Percentiles rank a stretch among this genome's conserved stretches.
phyloP scores from a whole-genome alignment of 2,329 filamentous ascomycete species.

The Emericellopsis atlantica region DNA sequence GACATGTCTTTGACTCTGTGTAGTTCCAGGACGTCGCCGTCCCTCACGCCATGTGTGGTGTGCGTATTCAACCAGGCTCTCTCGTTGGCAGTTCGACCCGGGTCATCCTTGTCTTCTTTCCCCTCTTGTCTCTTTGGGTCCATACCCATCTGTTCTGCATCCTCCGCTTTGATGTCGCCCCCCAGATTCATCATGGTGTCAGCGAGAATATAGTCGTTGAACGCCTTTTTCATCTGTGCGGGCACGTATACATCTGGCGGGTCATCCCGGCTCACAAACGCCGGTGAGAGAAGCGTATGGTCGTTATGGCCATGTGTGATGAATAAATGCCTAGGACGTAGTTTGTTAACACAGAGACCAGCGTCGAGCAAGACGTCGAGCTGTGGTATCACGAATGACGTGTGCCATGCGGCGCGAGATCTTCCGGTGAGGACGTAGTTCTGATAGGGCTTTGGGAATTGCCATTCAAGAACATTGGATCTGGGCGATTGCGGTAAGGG shows the following conservation, averaged over 20 bases:
- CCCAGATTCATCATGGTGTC: constrained; percentile 28
- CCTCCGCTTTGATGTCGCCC: constrained; percentile 17
- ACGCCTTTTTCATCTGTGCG: constrained; percentile 20
- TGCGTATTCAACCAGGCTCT: constrained; percentile 22
- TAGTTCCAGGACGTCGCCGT: constrained; percentile 22
- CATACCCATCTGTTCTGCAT: constrained; percentile 7
- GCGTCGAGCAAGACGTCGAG: constrained; percentile 36
- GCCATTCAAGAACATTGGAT: constrained; percentile 31
- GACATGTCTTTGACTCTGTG: constrained; percentile 20
- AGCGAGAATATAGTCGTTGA: constrained; percentile 26
- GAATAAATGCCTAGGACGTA: constrained; percentile 34
- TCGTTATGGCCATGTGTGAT: constrained; percentile 36
- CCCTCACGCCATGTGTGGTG: constrained; percentile 20
- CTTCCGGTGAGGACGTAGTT: constrained; percentile 29
- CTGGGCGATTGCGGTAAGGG: constrained; percentile 28
- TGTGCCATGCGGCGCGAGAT: constrained; percentile 37
- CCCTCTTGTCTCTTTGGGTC: background rate
- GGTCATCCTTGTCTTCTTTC: background rate
- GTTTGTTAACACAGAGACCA: constrained; percentile 29
- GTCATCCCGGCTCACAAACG: constrained; percentile 28
- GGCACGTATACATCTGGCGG: constrained; percentile 34
- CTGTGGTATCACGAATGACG: constrained; percentile 35
- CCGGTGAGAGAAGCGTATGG: constrained; percentile 27
- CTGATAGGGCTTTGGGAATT: constrained; percentile 27
- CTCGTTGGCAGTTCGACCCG: constrained; percentile 4